Conservation (phyloP, 352 stramenopile genomes). For the Saprolegnia diclina region DNA sequence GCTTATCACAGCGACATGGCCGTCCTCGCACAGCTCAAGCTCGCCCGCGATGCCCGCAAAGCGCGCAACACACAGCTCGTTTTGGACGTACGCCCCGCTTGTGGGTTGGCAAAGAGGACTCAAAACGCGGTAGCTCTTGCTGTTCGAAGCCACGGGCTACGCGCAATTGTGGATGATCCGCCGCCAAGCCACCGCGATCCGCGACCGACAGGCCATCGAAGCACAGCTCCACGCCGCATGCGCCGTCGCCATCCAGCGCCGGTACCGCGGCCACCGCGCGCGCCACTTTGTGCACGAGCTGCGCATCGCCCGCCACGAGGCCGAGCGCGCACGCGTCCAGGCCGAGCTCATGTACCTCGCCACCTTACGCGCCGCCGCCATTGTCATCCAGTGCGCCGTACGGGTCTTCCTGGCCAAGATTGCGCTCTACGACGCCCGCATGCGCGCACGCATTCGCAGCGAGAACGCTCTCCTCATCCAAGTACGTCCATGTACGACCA, state of each 20-base stretch:
- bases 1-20: constrained; percentile 37
- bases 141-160: constrained; percentile 49
- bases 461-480: constrained; percentile 20
- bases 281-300: constrained; percentile 37
- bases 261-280: constrained; percentile 33
- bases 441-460: not conserved
- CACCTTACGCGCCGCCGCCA: not conserved
- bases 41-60: not conserved
- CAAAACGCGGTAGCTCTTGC: constrained; percentile 31
- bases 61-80: not conserved
- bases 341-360: not conserved
- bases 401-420: constrained; percentile 32
- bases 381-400: constrained; percentile 20
- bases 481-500: not conserved
- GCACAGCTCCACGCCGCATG: constrained; percentile 44
- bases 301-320: constrained; percentile 18
- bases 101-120: not conserved
- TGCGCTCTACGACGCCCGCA: constrained; percentile 8
- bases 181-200: constrained; percentile 34
- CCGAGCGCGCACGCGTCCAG: constrained; percentile 38
- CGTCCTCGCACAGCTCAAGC: constrained; percentile 32
- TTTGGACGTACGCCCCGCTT: not conserved
- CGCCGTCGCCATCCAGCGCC: constrained; percentile 44
- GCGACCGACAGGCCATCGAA: constrained; percentile 43
- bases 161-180: constrained; percentile 53